Evolutionary conservation across 257 asterid genomes (phyloP), one percentile per base, ranked within the genome.

Genomic region (Solanum appendiculatum): DNA sequence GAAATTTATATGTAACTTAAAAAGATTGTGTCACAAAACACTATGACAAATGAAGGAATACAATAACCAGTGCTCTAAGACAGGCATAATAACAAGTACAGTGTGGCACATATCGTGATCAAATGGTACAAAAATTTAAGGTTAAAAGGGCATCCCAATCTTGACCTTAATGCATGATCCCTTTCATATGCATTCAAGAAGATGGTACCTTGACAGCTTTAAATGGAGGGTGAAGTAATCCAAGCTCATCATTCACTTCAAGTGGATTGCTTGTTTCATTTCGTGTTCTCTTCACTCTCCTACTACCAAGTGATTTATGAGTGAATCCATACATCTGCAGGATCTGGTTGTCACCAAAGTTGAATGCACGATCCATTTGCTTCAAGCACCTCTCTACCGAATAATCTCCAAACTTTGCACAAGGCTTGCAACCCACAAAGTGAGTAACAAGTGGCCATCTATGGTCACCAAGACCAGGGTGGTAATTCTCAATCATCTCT

Each of bases 361-460:
- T 91, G 83, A 93, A 93, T 3, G 99, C 99, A 0, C 99, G 92
- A 56, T 96, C 99, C 99, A 96, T 95, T 91, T 96, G 98, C 87
- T 93, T 96, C 92, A 96, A 93, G 86, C 99, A 96, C 89, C 95
- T 93, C 94, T 95, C 99, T 9, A 95, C 97, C 0, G 98, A 92
- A 87, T 94, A 94, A 94, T 96, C 99, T 85, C 98, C 97, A 27
- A 95, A 93, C 81, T 95, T 96, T 33, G 93, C 98, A 90, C 99
- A 97, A 64, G 99, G 99, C 91, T 97, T 97, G 88, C 99, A 97
- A 36, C 99, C 99, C 91, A 97, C 99, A 90, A 97, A 97, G 89
- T 97, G 99, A 86, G 99, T 97, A 42, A 97, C 98, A 23, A 97
- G 93, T 7, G 99, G 99, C 99, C 99, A 97, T 54, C 99, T 86